These are phyloP conservation scores for Solioccasus polychromus DNA, from an alignment of 768 basidiomycete species.

Conservation along the genomic window DNA sequence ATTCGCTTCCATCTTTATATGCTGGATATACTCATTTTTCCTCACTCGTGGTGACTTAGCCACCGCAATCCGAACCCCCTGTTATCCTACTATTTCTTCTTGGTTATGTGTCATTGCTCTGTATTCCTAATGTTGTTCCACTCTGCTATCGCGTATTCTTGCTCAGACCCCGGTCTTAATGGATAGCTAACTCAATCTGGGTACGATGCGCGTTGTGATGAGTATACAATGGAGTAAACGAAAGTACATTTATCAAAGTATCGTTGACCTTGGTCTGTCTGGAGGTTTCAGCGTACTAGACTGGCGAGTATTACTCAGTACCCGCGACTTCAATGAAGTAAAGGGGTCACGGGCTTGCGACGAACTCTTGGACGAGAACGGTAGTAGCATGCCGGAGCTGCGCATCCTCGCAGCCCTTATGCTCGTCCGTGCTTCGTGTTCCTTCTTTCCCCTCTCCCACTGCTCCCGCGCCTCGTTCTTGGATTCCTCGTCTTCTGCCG, in stretches of 20 bases:
- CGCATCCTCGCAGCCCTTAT: constrained; percentile 49
- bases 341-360: constrained; percentile 32
- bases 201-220: constrained; percentile 7
- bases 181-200: constrained; percentile 22
- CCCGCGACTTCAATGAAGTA: constrained; percentile 49
- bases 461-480: constrained; percentile 59
- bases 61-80: constrained; percentile 30
- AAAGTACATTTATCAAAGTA: too few species aligned
- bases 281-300: constrained; percentile 27
- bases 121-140: constrained; percentile 62
- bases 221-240: neutral
- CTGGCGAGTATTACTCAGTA: constrained; percentile 54
- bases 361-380: constrained; percentile 16
- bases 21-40: constrained; percentile 39
- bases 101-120: constrained; percentile 44
- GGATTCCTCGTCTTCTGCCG: constrained; percentile 61
- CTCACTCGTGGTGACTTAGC: constrained; percentile 29
- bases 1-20: constrained; percentile 39
- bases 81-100: constrained; percentile 40
- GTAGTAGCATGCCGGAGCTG: constrained; percentile 25
- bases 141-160: constrained; percentile 51
- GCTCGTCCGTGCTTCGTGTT: constrained; percentile 41
- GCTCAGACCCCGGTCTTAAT: constrained; percentile 35
- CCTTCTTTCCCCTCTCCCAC: constrained; percentile 55
- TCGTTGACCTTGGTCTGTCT: constrained; percentile 14